Base-by-base conservation (phyloP, 805 yeast species). In the Yamadazyma sp. region DNA sequence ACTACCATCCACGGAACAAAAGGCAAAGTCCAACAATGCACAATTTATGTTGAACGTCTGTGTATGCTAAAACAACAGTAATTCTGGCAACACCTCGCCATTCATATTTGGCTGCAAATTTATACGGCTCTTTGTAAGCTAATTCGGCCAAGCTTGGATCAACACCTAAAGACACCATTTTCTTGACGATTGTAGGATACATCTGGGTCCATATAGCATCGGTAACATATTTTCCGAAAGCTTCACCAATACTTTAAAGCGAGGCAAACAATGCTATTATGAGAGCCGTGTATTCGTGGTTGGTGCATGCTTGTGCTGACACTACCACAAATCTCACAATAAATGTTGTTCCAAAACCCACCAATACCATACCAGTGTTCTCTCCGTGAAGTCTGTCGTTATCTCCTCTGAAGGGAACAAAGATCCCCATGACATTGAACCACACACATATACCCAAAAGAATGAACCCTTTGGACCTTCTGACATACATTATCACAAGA, bases 191-290 rank as follows among this genome's bases (percentile, higher is more conserved):
- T 48, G 69, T 53, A 14, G 53, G 50, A 51, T 78, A 82, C 50
- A 83, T 62, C 44, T 80, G 77, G 11, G 84, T 75, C 86, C 87
- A 83, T 28, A 82, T 69, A 21, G 87, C 86, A 46, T 86, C 88
- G 13, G 84, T 70, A 15, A 83, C 71, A 17, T 82, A 59, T 21
- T 72, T 57, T 14, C 89, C 89, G 32, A 82, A 48, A 3, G 85
- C 84, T 6, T 77, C 57, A 6, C 90, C 90, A 41, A 82, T 67
- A 47, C 75, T 71, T 55, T 79, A 80, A 15, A 73, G 54, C 2
- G 87, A 67, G 46, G 77, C 64, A 57, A 74, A 77, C 24, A 80
- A 55, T 1, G 86, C 71, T 28, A 80, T 71, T 22, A 76, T 70
- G 31, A 76, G 71, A 6, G 84, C 85, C 78, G 80, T 73, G 56